These are phyloP conservation scores for Fusarium gaditjirri DNA, from an alignment of 2,329 filamentous ascomycete species.

Conservation along the genomic window DNA sequence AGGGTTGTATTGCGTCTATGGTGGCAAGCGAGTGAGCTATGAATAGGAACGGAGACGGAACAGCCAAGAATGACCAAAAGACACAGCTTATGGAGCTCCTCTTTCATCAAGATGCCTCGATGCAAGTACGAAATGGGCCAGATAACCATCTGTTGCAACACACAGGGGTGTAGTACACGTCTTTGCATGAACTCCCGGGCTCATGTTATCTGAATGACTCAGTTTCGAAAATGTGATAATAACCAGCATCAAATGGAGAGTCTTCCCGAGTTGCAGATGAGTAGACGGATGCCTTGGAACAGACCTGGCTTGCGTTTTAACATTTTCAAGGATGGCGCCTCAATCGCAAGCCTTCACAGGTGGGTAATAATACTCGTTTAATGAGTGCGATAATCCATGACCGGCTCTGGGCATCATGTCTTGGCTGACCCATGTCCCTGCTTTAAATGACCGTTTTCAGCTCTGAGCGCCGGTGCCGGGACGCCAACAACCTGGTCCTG, in stretches of 20 bases:
- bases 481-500: slow-evolving; percentile 3
- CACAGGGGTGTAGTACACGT: not conserved
- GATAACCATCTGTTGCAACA: not conserved
- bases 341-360: slow-evolving; percentile 10
- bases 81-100: not conserved
- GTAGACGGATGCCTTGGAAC: slow-evolving; percentile 21
- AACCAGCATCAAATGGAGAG: slow-evolving; percentile 13
- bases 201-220: slow-evolving; percentile 14
- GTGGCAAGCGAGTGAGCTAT: slow-evolving; percentile 34
- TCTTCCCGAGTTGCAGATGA: not conserved
- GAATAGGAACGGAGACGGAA: slow-evolving; percentile 31
- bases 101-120: not conserved
- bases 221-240: slow-evolving; percentile 13
- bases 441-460: slow-evolving; percentile 36
- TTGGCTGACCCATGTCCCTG: slow-evolving; percentile 12
- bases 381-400: slow-evolving; percentile 18
- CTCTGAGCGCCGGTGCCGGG: slow-evolving; percentile 32
- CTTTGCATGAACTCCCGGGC: slow-evolving; percentile 35
- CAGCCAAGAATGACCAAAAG: slow-evolving; percentile 21
- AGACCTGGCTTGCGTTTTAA: slow-evolving; percentile 16
- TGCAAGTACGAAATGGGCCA: not conserved
- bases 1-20: slow-evolving; percentile 28
- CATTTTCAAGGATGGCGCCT: slow-evolving; percentile 8
- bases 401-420: slow-evolving; percentile 4
- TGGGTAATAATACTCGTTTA: slow-evolving; percentile 31